These are phyloP conservation scores for Alternaria solani DNA, from an alignment of 2,329 filamentous ascomycete species.

Conservation along the genomic window DNA sequence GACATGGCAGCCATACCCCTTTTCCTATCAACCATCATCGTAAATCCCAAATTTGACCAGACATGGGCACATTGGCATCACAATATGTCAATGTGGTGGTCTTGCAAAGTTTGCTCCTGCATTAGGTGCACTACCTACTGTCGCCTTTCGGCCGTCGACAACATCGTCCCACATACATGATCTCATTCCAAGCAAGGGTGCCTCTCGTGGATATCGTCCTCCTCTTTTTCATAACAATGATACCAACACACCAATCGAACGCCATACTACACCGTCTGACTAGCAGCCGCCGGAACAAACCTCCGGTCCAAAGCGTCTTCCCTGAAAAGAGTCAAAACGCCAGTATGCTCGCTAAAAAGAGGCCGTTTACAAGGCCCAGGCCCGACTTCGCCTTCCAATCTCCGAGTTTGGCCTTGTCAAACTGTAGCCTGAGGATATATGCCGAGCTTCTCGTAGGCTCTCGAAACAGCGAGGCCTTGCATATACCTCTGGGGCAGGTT, in stretches of 20 bases:
- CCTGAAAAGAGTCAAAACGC: conserved; percentile 34
- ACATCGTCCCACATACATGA: conserved; percentile 13
- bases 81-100: background rate
- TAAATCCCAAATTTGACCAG: background rate
- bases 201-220: conserved; percentile 30
- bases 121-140: conserved; percentile 33
- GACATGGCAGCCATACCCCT: background rate
- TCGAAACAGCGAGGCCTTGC: background rate
- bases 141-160: conserved; percentile 9
- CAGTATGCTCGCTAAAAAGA: conserved; percentile 46
- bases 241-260: conserved; percentile 23
- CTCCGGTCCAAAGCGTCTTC: conserved; percentile 23
- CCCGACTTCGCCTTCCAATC: background rate
- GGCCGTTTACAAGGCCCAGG: background rate
- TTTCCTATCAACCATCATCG: background rate
- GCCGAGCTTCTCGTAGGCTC: background rate
- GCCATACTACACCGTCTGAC: conserved; percentile 19
- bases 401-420: background rate
- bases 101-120: conserved; percentile 13
- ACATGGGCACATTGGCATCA: background rate
- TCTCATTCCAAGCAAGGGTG: conserved; percentile 25
- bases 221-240: conserved; percentile 21
- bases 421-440: background rate
- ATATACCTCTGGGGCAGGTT: background rate
- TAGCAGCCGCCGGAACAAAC: conserved; percentile 22